Evolutionary conservation across 768 basidiomycete genomes (phyloP), one percentile per base, ranked within the genome.

Genomic region (Auriscalpium orientale): DNA sequence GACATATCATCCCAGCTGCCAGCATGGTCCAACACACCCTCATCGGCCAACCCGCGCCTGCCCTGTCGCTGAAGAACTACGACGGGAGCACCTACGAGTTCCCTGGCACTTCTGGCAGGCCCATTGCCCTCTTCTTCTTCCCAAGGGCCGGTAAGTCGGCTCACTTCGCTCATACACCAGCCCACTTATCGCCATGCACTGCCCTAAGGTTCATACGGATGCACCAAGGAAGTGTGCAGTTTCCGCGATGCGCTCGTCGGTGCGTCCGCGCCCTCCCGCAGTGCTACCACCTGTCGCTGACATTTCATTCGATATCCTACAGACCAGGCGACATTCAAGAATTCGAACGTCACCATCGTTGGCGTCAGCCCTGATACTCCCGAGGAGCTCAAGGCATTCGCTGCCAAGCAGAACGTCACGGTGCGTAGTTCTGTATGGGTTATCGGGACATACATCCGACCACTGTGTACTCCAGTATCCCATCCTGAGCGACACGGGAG

Each of bases 161-260:
- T 22, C n/a, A 63, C 58, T 37, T 63, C 54, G 12, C 43, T 28
- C 37, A n/a, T 18, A 13, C 20, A 45, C 33, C 35, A 53, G 22
- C n/a, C 22, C 28, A 28, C 34, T 48, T 37, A 45, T 46, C 36
- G 16, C 51, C 20, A 2, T 28, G 28, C 28, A n/a, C n/a, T n/a
- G n/a, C n/a, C n/a, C 34, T 21, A 35, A 84, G 88, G 84, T 7
- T 81, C 88, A 2, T 84, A 74, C 51, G 89, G 86, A 6, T 92
- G 91, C 69, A 94, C 88, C 16, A 84, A 79, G 64, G 84, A 93
- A 68, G 90, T 86, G 1, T 91, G 89, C 63, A 76, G 83, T 52
- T 91, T 94, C 69, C 80, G 91, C 22, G 87, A 93, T 72, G 89
- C 89, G 3, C 70, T 89, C 45, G 79, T 74, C 37, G 81, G 87